Evolutionary conservation across 2,329 filamentous ascomycete species (phyloP).

Genomic region (Paraphaeosphaeria sporulosa): DNA sequence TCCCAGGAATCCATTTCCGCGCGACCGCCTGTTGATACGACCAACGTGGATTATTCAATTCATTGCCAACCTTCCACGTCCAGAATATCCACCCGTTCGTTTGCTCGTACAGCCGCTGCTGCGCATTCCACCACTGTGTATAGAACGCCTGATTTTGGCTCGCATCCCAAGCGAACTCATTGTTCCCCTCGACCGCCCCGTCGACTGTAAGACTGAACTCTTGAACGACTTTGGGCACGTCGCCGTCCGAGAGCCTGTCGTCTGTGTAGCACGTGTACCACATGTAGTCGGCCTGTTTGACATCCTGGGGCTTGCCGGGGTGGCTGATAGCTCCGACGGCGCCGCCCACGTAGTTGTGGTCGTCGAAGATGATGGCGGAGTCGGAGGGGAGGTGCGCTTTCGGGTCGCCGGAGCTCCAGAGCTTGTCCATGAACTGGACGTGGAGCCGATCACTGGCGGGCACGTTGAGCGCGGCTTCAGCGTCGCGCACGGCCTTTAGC

Average conservation of each 20-base stretch:
- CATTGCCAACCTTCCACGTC: slow-evolving; percentile 61
- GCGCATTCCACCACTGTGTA: slow-evolving; percentile 64
- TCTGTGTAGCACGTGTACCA: slow-evolving; percentile 57
- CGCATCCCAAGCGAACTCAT: slow-evolving; percentile 51
- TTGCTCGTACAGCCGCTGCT: slow-evolving; percentile 63
- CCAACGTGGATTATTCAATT: slow-evolving; percentile 60
- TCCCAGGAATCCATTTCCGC: slow-evolving; percentile 3
- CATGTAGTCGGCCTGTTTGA: slow-evolving; percentile 59
- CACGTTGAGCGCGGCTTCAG: slow-evolving; percentile 57
- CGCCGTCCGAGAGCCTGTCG: slow-evolving; percentile 50
- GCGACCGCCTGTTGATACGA: slow-evolving; percentile 49
- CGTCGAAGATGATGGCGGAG: slow-evolving; percentile 61
- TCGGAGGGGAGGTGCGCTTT: slow-evolving; percentile 53
- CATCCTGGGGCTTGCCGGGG: slow-evolving; percentile 25
- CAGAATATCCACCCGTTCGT: slow-evolving; percentile 66
- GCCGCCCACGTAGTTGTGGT: slow-evolving; percentile 64
- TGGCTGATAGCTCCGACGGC: slow-evolving; percentile 34
- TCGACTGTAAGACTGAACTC: slow-evolving; percentile 66
- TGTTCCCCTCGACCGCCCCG: slow-evolving; percentile 57
- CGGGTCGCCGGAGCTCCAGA: slow-evolving; percentile 66
- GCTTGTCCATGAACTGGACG: slow-evolving; percentile 61
- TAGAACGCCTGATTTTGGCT: slow-evolving; percentile 59
- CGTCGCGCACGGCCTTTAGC: slow-evolving; percentile 55
- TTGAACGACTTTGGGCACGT: slow-evolving; percentile 61
- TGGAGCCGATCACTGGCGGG: slow-evolving; percentile 57